Percentiles rank a stretch among this genome's conserved stretches.
These are phyloP conservation scores for Carnegiea gigantea DNA, from an alignment of 179 eudicot species.

Conservation along the genomic window DNA sequence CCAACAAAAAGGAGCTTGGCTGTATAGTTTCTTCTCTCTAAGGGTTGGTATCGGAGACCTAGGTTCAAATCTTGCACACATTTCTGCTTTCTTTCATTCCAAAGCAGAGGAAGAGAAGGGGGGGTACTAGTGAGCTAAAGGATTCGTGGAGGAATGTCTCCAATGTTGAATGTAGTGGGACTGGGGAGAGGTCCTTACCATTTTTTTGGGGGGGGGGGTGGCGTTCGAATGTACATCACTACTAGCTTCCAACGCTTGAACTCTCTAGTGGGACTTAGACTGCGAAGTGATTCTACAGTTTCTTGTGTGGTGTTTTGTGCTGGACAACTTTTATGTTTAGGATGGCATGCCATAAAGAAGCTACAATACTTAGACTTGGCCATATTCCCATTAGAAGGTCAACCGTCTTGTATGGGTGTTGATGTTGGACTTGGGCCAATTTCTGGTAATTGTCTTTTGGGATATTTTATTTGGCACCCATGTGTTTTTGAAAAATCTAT, in stretches of 20 bases:
- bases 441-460: too few relatives aligned
- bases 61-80: neutral
- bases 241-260: neutral
- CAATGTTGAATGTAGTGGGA: neutral
- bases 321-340: neutral
- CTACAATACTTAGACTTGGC: neutral
- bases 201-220: neutral
- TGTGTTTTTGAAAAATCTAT: too few relatives aligned
- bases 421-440: too few relatives aligned
- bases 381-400: neutral
- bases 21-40: neutral
- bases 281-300: neutral
- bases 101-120: neutral
- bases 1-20: neutral
- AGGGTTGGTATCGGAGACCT: neutral
- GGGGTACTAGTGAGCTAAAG: neutral
- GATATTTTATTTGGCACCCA: too few relatives aligned
- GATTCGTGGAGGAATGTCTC: neutral
- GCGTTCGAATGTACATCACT: too few relatives aligned
- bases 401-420: too few relatives aligned
- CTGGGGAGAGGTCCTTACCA: too few relatives aligned
- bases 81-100: neutral
- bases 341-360: neutral
- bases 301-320: neutral
- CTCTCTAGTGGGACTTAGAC: neutral